Evolutionary conservation across 2,329 filamentous ascomycete genomes (phyloP).

Genomic region (Colletotrichum ledebouriae): DNA sequence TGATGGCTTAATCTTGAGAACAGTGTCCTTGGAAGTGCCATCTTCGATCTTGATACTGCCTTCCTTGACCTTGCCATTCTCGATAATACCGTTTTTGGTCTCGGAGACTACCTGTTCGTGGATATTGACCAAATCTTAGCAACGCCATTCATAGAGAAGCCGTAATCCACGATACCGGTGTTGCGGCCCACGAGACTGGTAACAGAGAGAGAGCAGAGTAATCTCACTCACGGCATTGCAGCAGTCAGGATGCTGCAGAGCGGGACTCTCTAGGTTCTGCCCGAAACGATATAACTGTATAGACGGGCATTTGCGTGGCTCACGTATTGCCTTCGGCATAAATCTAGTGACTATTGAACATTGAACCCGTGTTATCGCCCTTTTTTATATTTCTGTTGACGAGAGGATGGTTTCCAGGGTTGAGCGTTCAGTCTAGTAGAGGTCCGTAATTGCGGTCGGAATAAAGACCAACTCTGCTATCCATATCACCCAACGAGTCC

Average conservation of each 20-base stretch:
- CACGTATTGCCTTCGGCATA: not conserved
- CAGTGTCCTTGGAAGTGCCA: not conserved
- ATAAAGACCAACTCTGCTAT: not conserved
- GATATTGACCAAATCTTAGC: not conserved
- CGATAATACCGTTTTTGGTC: no score
- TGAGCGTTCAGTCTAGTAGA: not conserved
- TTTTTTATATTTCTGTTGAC: not conserved
- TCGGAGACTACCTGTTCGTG: not conserved
- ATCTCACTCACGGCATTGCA: not conserved
- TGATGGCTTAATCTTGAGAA: not conserved
- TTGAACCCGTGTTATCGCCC: no score
- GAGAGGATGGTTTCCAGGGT: not conserved
- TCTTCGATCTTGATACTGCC: not conserved
- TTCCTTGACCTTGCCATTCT: not conserved
- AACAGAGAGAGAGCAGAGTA: not conserved
- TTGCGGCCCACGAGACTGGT: not conserved
- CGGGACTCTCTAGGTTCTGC: not conserved
- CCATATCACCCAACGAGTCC: not conserved
- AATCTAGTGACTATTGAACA: no score
- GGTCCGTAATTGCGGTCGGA: not conserved
- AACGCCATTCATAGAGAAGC: not conserved
- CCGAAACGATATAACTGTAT: not conserved
- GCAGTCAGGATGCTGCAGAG: not conserved
- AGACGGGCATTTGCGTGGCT: not conserved
- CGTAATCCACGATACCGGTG: not conserved